Conservation (phyloP, 2,329 filamentous ascomycete species). For the Blastomyces parvus region DNA sequence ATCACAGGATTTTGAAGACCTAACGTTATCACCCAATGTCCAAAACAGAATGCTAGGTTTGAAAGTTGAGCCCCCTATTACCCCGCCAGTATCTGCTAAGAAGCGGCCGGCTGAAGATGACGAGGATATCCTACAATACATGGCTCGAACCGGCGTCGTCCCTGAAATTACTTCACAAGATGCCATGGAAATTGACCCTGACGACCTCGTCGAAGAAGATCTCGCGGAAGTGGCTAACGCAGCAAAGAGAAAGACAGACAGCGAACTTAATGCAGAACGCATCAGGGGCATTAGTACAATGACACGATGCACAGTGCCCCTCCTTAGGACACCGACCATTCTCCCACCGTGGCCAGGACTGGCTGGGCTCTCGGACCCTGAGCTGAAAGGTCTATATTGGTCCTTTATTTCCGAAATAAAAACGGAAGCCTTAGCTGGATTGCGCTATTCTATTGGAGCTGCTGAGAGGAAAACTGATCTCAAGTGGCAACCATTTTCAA, state of each 20-base stretch:
- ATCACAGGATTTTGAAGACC: not conserved
- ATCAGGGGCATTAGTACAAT: slow-evolving; percentile 40
- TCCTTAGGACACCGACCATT: slow-evolving; percentile 36
- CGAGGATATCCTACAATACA: slow-evolving; percentile 8
- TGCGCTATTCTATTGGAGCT: not conserved
- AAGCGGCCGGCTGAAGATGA: slow-evolving; percentile 5
- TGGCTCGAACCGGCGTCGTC: slow-evolving; percentile 19
- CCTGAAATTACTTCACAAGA: slow-evolving; percentile 27
- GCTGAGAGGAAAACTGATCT: not conserved
- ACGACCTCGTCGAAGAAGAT: slow-evolving; percentile 27
- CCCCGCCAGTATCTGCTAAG: slow-evolving; percentile 28
- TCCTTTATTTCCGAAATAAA: not conserved
- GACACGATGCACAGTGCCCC: slow-evolving; percentile 41
- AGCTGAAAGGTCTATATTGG: not conserved
- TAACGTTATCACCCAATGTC: not conserved
- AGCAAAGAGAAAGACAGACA: slow-evolving; percentile 23
- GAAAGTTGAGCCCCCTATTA: slow-evolving; percentile 40
- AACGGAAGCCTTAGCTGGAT: not conserved
- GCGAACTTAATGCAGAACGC: slow-evolving; percentile 35
- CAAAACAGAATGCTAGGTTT: slow-evolving; percentile 24
- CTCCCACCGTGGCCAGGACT: slow-evolving; percentile 42
- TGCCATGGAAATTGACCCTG: slow-evolving; percentile 26
- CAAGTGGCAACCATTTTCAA: not conserved
- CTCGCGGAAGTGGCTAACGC: slow-evolving; percentile 27
- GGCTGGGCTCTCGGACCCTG: not conserved